Evolutionary conservation across 345 rosid species (phyloP).

Genomic region (Boechera stricta): DNA sequence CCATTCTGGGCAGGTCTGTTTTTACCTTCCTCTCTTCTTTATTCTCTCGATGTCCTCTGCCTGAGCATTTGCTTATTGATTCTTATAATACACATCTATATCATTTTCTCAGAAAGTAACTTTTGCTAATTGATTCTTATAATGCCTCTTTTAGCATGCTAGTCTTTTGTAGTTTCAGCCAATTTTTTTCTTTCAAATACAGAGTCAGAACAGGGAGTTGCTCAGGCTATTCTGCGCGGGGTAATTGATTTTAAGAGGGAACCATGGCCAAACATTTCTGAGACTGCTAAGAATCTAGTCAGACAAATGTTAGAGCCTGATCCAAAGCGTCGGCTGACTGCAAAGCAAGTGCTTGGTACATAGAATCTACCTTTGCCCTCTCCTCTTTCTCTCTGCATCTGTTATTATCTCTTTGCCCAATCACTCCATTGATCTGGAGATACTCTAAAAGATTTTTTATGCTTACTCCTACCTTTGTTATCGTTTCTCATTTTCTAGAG

Average conservation of each 20-base stretch:
- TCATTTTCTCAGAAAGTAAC: background rate
- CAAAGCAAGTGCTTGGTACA: constrained; percentile 96
- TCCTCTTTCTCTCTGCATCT: constrained; percentile 13
- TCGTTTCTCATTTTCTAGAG: constrained; percentile 53
- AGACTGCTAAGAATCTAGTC: constrained; percentile 85
- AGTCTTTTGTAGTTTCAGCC: constrained; percentile 11
- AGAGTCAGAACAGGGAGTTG: constrained; percentile 99
- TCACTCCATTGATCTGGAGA: constrained; percentile 12
- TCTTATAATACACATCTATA: background rate
- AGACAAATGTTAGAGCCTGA: constrained; percentile 99
- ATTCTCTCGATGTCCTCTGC: background rate
- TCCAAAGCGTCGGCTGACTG: constrained; percentile 89
- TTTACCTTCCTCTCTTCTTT: constrained; percentile 21
- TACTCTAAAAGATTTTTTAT: background rate
- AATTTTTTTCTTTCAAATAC: constrained; percentile 35
- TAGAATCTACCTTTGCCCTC: constrained; percentile 10
- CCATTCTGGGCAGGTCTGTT: constrained; percentile 99
- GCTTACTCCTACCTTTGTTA: constrained; percentile 19
- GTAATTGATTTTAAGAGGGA: constrained; percentile 96
- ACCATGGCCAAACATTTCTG: constrained; percentile 99
- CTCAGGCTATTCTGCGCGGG: constrained; percentile 99
- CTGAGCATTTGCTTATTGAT: constrained; percentile 6
- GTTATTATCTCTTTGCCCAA: constrained; percentile 3
- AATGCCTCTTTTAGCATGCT: constrained; percentile 7
- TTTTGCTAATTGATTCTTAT: background rate